Conservation (phyloP, 129 eudicot genomes). For the Sambucus nigra region DNA sequence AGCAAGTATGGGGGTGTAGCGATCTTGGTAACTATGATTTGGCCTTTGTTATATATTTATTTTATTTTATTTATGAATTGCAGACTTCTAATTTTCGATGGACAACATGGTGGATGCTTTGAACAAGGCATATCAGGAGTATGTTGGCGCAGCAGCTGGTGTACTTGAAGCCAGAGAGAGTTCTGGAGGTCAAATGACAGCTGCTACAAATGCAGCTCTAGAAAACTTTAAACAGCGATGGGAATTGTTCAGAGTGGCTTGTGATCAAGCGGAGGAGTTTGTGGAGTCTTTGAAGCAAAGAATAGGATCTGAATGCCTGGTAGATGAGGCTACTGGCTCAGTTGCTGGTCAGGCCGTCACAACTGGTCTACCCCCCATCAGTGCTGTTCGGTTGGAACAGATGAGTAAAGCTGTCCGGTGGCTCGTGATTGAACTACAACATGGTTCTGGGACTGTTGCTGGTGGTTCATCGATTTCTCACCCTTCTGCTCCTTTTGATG, state of each 20-base stretch:
- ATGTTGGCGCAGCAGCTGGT: conserved; percentile 47
- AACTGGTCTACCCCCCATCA: conserved; percentile 73
- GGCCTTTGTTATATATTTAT: too few species aligned
- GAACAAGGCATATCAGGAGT: conserved; percentile 65
- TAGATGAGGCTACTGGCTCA: conserved; percentile 89
- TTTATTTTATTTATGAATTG: not conserved
- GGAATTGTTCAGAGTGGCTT: conserved; percentile 82
- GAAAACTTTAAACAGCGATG: conserved; percentile 79
- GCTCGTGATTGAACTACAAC: conserved; percentile 86
- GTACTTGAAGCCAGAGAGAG: conserved; percentile 59
- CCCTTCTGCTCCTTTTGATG: conserved; percentile 75
- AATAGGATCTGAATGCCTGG: conserved; percentile 83
- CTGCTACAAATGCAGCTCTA: conserved; percentile 65
- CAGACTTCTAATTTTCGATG: conserved; percentile 23
- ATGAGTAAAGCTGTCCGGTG: conserved; percentile 96
- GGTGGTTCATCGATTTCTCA: conserved; percentile 42
- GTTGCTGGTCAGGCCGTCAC: conserved; percentile 51
- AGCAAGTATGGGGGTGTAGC: too few species aligned
- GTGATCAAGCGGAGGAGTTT: conserved; percentile 93
- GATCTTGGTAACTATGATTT: too few species aligned
- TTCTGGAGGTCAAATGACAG: conserved; percentile 53
- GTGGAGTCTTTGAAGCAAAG: conserved; percentile 84
- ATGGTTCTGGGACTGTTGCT: conserved; percentile 60
- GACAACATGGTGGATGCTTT: conserved; percentile 71
- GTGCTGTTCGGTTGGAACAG: conserved; percentile 87